Percentiles rank a stretch among this genome's conserved stretches.
Evolutionary conservation across 768 basidiomycete genomes (phyloP).

Genomic region (Psilocybe tampanensis): DNA sequence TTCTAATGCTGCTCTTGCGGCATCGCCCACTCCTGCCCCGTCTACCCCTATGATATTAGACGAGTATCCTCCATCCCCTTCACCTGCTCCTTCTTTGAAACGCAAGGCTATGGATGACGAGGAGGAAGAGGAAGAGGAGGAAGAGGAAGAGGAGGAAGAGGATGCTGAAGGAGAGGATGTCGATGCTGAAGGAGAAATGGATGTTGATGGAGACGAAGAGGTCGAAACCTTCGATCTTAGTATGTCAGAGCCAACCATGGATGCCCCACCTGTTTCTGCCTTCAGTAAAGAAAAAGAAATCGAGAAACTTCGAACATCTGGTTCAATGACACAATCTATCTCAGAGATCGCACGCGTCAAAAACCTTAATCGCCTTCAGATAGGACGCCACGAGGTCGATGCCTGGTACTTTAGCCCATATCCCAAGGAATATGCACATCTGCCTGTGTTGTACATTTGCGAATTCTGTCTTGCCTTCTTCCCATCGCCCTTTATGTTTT

Average conservation of each 20-base stretch:
- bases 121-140: conserved; percentile 60
- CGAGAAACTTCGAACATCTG: conserved; percentile 95
- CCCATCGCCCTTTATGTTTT: conserved; percentile 88
- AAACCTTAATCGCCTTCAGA: conserved; percentile 95
- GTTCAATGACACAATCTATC: conserved; percentile 98
- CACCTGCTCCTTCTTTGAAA: conserved; percentile 62
- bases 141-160: conserved; percentile 54
- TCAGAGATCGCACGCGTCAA: conserved; percentile 98
- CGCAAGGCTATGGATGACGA: conserved; percentile 70
- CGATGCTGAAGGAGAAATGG: conserved; percentile 72
- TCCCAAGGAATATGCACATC: conserved; percentile 96
- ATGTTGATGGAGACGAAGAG: conserved; percentile 76
- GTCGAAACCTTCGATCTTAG: conserved; percentile 68
- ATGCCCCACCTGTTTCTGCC: conserved; percentile 50
- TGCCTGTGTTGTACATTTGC: conserved; percentile 95
- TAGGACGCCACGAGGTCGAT: conserved; percentile 95
- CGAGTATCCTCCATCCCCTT: conserved; percentile 52
- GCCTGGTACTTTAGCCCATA: conserved; percentile 99
- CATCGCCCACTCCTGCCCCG: conserved; percentile 62
- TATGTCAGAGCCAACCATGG: conserved; percentile 51
- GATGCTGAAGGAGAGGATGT: conserved; percentile 60
- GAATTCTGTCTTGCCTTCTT: conserved; percentile 97
- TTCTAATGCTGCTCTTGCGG: conserved; percentile 60
- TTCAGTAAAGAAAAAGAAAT: conserved; percentile 99
- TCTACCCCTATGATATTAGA: conserved; percentile 49